Evolutionary conservation across 2,329 filamentous ascomycete genomes (phyloP), one percentile per base, ranked within the genome.

Genomic region (Conoideocrella luteorostrata): DNA sequence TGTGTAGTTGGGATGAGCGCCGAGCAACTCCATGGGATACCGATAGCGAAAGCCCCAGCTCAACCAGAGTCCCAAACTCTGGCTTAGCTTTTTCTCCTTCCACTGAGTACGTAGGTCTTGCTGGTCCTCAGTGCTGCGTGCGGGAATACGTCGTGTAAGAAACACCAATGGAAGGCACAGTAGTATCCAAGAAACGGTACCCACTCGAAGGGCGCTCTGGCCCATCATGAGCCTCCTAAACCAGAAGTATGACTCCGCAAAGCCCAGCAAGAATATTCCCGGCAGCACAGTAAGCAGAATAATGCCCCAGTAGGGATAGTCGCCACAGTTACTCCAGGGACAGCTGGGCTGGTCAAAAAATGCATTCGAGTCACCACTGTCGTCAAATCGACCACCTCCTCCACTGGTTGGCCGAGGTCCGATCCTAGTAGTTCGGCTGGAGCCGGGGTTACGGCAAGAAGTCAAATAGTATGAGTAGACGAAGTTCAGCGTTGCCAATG

Each of bases 201-300:
- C 58, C 13, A 61, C 50, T 13, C 58, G 52, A 12, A 61, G 48
- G 7, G 59, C 47, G 35, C 41, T 40, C 46, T 55, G 52, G 22
- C 61, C 60, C 4, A 50, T 46, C 58, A 63, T 63, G 40, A 62
- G 43, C 17, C 56, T 47, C n/a, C 51, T 50, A 49, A 59, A 62
- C 60, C 61, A 63, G 36, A 57, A 47, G 46, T 50, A 62, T 18
- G 55, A 60, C 41, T 62, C 58, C 18, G 57, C 7, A 45, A 58
- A 60, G 22, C 59, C 58, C 4, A 58, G 45, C 7, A 62, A 21
- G 42, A 62, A 60, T 11, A 63, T 18, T 11, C 47, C n/a, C 0
- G 58, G 58, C 20, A 63, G 33, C 15, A 62, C 20, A 7, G 45
- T 35, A 5, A 52, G 54, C 1, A 62, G 15, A 11, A 56, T 49